phyloP scores from a whole-genome alignment of 2,329 filamentous ascomycete species.

The Alternaria arbusti region DNA sequence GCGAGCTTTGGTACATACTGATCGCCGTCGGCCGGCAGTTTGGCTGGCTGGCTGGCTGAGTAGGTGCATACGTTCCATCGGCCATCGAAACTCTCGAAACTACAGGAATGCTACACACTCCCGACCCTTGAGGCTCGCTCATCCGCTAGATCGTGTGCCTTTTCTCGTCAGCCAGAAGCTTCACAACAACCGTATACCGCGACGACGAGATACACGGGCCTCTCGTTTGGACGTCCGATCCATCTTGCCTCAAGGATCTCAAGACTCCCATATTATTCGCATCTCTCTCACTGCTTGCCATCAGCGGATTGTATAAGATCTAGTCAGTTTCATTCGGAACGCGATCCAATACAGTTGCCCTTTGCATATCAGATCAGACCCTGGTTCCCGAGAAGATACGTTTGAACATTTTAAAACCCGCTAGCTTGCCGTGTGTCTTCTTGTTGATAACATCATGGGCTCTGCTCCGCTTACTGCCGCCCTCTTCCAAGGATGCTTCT shows the following conservation, averaged over 20 bases:
- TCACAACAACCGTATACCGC: neutral
- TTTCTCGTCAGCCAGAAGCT: neutral
- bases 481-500: neutral
- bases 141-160: neutral
- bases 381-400: neutral
- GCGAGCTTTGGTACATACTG: neutral
- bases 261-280: neutral
- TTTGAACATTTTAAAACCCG: neutral
- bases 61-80: too few species aligned
- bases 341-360: neutral
- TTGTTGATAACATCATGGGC: neutral
- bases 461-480: neutral
- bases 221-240: neutral
- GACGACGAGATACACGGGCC: neutral
- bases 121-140: neutral
- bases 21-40: neutral
- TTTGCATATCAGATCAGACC: neutral
- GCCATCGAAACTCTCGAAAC: too few species aligned
- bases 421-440: neutral
- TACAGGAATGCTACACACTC: neutral
- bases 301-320: neutral
- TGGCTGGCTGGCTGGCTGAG: neutral
- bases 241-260: neutral
- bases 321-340: too few species aligned
- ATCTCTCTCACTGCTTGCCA: neutral